These are phyloP conservation scores for Colletotrichum echinochloae DNA, from an alignment of 2,329 filamentous ascomycete species.

Conservation along the genomic window DNA sequence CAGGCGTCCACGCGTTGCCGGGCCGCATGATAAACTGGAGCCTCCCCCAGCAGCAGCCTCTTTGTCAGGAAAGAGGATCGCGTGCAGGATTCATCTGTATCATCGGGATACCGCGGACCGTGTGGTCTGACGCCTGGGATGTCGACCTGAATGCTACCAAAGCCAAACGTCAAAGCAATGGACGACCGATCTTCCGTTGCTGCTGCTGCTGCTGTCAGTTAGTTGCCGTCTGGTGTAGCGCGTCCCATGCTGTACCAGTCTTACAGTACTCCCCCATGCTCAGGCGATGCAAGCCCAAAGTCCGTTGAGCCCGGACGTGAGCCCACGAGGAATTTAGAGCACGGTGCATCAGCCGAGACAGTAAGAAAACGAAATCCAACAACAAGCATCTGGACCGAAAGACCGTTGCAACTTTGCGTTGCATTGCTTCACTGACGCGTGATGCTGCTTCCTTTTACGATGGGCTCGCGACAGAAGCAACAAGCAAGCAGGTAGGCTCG, in stretches of 20 bases:
- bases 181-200: not conserved
- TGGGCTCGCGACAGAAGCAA: not conserved
- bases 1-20: slow-evolving; percentile 7
- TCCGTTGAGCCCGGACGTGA: slow-evolving; percentile 6
- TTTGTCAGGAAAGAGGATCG: not conserved
- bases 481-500: slow-evolving; percentile 3
- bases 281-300: slow-evolving; percentile 7
- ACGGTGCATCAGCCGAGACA: slow-evolving; percentile 11
- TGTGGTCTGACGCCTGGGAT: slow-evolving; percentile 12
- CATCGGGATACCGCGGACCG: not conserved
- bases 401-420: slow-evolving; percentile 1
- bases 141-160: not conserved
- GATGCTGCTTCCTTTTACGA: slow-evolving; percentile 30
- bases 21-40: slow-evolving; percentile 4
- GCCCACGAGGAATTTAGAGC: slow-evolving; percentile 15
- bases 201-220: slow-evolving; percentile 27
- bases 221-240: slow-evolving; percentile 32
- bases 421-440: slow-evolving; percentile 26
- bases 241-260: slow-evolving; percentile 11
- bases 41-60: slow-evolving; percentile 19
- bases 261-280: slow-evolving; percentile 1
- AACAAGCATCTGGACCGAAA: not conserved
- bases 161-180: slow-evolving; percentile 17
- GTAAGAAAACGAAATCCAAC: slow-evolving; percentile 2
- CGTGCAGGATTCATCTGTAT: slow-evolving; percentile 18